Percentiles rank a stretch among this genome's conserved stretches.
phyloP scores from a whole-genome alignment of 2,329 filamentous ascomycete genomes.

The Ceratocystis variospora region DNA sequence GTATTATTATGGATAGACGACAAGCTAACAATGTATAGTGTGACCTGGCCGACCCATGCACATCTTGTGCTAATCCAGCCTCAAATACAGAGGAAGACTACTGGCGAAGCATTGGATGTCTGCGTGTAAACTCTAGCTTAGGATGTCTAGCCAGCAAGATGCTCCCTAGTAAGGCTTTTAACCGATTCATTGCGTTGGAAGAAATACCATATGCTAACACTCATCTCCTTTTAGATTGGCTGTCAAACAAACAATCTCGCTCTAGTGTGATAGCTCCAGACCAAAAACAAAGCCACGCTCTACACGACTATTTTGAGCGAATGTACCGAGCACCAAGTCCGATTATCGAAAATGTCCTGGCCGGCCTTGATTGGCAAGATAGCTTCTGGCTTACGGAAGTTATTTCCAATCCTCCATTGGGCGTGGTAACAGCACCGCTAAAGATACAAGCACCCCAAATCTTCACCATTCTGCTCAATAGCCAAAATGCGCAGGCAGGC shows the following conservation, averaged over 20 bases:
- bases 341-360: conserved; percentile 31
- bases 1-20: not conserved
- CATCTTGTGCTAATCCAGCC: conserved; percentile 9
- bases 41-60: conserved; percentile 14
- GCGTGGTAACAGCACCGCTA: conserved; percentile 24
- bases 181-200: not conserved
- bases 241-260: conserved; percentile 28
- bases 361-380: conserved; percentile 40
- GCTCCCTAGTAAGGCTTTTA: conserved; percentile 11
- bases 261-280: conserved; percentile 39
- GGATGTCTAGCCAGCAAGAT: conserved; percentile 13
- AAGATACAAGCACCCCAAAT: conserved; percentile 35
- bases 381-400: conserved; percentile 37
- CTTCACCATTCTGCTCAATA: conserved; percentile 37
- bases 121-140: conserved; percentile 11
- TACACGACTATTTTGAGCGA: conserved; percentile 40
- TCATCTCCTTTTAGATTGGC: not conserved
- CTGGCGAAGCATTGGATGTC: conserved; percentile 17
- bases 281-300: conserved; percentile 29
- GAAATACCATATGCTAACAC: not conserved
- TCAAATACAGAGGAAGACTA: conserved; percentile 5
- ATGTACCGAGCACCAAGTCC: conserved; percentile 32
- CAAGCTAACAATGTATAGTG: conserved; percentile 9
- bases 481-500: conserved; percentile 36
- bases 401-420: not conserved